A percentile compares a stretch with the other conserved stretches of the same genome.
Evolutionary conservation across 139 green algal genomes (phyloP).

Genomic region (Trebouxia sp.): DNA sequence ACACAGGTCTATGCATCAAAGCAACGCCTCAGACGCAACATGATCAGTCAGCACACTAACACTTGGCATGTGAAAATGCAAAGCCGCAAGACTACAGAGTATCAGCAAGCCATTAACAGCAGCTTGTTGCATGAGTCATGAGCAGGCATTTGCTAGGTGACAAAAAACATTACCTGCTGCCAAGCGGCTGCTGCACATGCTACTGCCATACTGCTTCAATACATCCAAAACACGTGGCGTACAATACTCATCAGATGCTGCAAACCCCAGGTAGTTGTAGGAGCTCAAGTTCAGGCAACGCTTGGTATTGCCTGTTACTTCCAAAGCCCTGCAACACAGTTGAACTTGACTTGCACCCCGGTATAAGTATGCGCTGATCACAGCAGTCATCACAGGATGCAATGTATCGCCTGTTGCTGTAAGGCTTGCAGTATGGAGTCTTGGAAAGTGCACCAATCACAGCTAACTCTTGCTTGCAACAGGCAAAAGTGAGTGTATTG

Average conservation of each 20-base stretch:
- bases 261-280: slow-evolving; percentile 99
- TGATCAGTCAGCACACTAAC: too few species aligned
- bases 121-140: background rate
- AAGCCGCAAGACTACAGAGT: slow-evolving; percentile 41
- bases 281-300: slow-evolving; percentile 94
- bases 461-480: too few species aligned
- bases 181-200: slow-evolving; percentile 61
- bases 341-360: background rate
- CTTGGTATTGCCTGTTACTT: slow-evolving; percentile 58
- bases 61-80: too few species aligned
- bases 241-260: slow-evolving; percentile 87
- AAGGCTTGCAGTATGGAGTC: background rate
- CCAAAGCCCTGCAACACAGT: slow-evolving; percentile 43
- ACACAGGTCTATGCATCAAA: too few species aligned
- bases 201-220: slow-evolving; percentile 62
- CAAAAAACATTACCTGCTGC: slow-evolving; percentile 71
- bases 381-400: too few species aligned
- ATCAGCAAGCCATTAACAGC: background rate
- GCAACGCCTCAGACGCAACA: too few species aligned
- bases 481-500: too few species aligned
- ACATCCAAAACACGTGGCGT: slow-evolving; percentile 81
- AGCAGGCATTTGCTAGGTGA: too few species aligned
- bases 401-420: too few species aligned
- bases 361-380: background rate
- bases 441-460: too few species aligned